Base-by-base conservation (phyloP, 2,329 filamentous ascomycete genomes). In the Hymenoscyphus salicellus region DNA sequence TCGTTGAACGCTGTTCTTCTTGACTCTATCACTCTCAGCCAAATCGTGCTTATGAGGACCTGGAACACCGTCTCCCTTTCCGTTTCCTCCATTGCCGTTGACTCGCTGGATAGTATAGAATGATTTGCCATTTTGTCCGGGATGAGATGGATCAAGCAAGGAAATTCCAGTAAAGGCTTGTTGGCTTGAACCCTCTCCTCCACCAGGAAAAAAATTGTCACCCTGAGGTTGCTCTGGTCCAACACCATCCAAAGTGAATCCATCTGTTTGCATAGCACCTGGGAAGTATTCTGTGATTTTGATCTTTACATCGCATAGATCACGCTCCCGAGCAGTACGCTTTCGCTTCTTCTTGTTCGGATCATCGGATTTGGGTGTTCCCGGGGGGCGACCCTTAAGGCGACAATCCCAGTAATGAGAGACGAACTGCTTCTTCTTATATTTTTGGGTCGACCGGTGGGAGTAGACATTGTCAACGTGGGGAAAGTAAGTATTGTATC, bases 351-450 rank as follows among this genome's bases (percentile, higher is more conserved):
- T 93, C 80, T 92, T 93, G 75, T 86, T 88, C 0, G 91, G 90
- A 71, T 93, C 90, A 57, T 90, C 86, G 0, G 89, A 91, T 75
- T 93, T 93, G 65, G 89, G 88, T 3, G 90, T 93, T 33, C 91
- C 91, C 0, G 90, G 87, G 0, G 90, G 90, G 0, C 91, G 84
- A 28, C 91, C 91, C 77, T 93, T 93, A 73, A 93, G 83, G 38
- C 91, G 85, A 73, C 91, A 94, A 77, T 93, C 91, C 88, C 89
- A 93, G 77, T 93, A 94, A 77, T 93, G 90, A 1, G 89, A 92
- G 62, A 92, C 83, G 70, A 93, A 91, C n/a, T 89, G 88, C 71
- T 91, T 92, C 72, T 89, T 88, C 79, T 93, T 93, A 77, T 93
- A 92, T 62, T 83, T 83, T 75, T 93, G 91, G 2, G 90, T 93